Percentiles rank a stretch among this genome's conserved stretches.
These are phyloP conservation scores for Pugionium dolabratum DNA, from an alignment of 345 rosid species.

Conservation along the genomic window DNA sequence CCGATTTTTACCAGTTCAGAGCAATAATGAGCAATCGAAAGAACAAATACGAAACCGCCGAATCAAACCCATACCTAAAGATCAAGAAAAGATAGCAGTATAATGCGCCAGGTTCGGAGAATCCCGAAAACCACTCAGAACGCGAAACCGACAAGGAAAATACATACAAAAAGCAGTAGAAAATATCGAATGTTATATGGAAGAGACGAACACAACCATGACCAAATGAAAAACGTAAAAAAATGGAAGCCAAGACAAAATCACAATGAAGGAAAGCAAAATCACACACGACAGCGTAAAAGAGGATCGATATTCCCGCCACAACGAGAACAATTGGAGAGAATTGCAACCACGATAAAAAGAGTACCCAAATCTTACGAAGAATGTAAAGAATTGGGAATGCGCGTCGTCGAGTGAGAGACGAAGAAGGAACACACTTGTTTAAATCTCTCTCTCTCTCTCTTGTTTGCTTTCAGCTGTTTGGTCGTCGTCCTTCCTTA, in stretches of 20 bases:
- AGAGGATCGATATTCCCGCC: slow-evolving; percentile 47
- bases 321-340: slow-evolving; percentile 9
- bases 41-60: background rate
- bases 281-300: slow-evolving; percentile 3
- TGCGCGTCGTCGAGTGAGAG: slow-evolving; percentile 35
- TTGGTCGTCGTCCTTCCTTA: slow-evolving; percentile 45
- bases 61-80: slow-evolving; percentile 17
- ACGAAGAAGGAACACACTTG: slow-evolving; percentile 22
- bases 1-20: slow-evolving; percentile 12
- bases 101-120: slow-evolving; percentile 24
- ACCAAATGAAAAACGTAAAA: too few relatives aligned
- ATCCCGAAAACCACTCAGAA: slow-evolving; percentile 1
- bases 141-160: slow-evolving; percentile 25
- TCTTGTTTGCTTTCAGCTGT: slow-evolving; percentile 32
- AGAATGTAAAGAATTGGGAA: slow-evolving; percentile 29
- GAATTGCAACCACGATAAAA: background rate
- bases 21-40: slow-evolving; percentile 26
- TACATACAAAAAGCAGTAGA: background rate
- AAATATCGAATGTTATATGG: slow-evolving; percentile 18
- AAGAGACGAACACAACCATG: slow-evolving; percentile 19
- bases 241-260: too few relatives aligned
- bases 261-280: slow-evolving; percentile 21
- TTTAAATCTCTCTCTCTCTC: slow-evolving; percentile 33
- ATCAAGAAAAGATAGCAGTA: slow-evolving; percentile 26
- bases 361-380: slow-evolving; percentile 36